A percentile compares a stretch with the other conserved stretches of the same genome.
These are phyloP conservation scores for Lantana camara DNA, from an alignment of 257 asterid genomes.

Conservation along the genomic window DNA sequence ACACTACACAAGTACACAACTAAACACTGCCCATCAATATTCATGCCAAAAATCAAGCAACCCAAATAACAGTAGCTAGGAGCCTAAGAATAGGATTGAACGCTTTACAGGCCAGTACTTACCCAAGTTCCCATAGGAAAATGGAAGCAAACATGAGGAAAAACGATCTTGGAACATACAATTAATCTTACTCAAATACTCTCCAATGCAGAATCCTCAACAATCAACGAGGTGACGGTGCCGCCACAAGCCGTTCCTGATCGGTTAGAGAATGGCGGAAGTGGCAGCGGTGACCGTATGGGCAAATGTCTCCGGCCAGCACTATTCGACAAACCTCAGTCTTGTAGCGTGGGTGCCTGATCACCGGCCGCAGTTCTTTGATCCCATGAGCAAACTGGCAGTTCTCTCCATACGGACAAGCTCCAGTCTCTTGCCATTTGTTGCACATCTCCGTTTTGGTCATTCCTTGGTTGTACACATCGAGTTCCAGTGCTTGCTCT, in stretches of 20 bases:
- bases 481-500: constrained; percentile 47
- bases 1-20: no score
- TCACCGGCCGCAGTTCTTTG: constrained; percentile 74
- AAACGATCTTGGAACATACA: constrained; percentile 1
- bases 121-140: not conserved
- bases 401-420: constrained; percentile 68
- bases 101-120: no score
- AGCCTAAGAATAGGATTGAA: no score
- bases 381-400: constrained; percentile 88
- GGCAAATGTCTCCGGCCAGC: constrained; percentile 70
- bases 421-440: constrained; percentile 85
- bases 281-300: constrained; percentile 89
- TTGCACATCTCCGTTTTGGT: constrained; percentile 81
- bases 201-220: not conserved
- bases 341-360: constrained; percentile 87
- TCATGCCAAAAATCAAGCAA: no score
- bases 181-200: constrained; percentile 3
- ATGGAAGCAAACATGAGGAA: not conserved
- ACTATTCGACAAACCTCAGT: no score
- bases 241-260: constrained; percentile 53
- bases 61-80: no score
- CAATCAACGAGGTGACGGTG: constrained; percentile 24
- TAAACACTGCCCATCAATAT: no score
- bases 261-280: constrained; percentile 82
- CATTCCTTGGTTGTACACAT: constrained; percentile 81